Percentiles rank a stretch among this genome's conserved stretches.
These are phyloP conservation scores for Chamaecyparis obtusa DNA, from an alignment of 75 land plant species.

Conservation along the genomic window DNA sequence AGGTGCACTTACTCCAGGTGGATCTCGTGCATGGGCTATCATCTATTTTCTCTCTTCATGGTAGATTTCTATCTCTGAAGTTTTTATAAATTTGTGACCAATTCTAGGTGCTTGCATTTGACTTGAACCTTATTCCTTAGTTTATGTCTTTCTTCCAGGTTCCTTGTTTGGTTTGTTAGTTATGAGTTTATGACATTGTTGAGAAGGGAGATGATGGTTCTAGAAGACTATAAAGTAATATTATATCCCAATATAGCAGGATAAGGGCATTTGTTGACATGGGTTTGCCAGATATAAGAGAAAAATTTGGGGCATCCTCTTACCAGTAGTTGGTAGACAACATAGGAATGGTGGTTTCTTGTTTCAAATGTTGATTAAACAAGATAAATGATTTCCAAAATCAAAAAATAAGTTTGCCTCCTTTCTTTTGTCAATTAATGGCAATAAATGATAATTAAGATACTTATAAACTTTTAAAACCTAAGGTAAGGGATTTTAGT, in stretches of 20 bases:
- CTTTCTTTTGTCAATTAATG: background rate
- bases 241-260: background rate
- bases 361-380: background rate
- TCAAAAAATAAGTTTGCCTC: background rate
- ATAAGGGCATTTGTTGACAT: background rate
- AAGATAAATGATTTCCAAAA: background rate
- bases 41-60: slow-evolving; percentile 73
- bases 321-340: background rate
- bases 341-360: background rate
- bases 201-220: background rate
- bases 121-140: background rate
- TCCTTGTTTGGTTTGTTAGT: background rate
- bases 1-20: slow-evolving; percentile 65
- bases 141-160: background rate
- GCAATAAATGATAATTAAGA: background rate
- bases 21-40: slow-evolving; percentile 68
- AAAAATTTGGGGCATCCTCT: background rate
- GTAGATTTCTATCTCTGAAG: slow-evolving; percentile 28
- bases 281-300: background rate
- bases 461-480: background rate
- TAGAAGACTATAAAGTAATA: background rate
- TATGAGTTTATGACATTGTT: background rate
- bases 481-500: background rate
- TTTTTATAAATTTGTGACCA: background rate
- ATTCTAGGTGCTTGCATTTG: background rate